Percentiles rank a stretch among this genome's conserved stretches.
These are phyloP conservation scores for Myrica gale DNA, from an alignment of 306 rosid genomes.

Conservation along the genomic window DNA sequence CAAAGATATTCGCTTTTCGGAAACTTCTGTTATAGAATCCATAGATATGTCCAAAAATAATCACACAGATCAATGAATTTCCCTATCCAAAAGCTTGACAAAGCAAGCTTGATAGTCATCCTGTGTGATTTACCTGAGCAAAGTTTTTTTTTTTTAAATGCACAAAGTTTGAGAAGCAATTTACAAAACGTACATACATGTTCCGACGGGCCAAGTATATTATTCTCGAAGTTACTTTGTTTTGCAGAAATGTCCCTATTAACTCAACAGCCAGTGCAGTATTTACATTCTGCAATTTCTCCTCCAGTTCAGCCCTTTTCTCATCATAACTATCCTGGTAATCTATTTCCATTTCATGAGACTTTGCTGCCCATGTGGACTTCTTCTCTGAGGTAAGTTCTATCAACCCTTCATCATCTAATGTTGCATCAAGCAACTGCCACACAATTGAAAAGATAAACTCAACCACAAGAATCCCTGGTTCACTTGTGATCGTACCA, in stretches of 20 bases:
- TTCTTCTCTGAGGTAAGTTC: constrained; percentile 57
- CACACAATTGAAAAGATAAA: constrained; percentile 74
- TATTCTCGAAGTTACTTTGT: constrained; percentile 61
- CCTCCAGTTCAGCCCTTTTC: constrained; percentile 52
- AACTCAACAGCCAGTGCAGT: constrained; percentile 70
- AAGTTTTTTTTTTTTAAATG: background rate
- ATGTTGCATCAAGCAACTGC: constrained; percentile 89
- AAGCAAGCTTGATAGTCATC: constrained; percentile 1
- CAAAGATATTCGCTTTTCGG: constrained; percentile 1
- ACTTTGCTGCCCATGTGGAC: constrained; percentile 61
- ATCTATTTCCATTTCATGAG: constrained; percentile 80
- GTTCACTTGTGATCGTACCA: constrained; percentile 65
- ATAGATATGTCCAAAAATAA: background rate
- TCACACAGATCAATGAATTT: background rate
- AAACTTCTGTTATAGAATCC: background rate
- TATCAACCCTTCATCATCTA: constrained; percentile 84
- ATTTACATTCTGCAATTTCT: constrained; percentile 58
- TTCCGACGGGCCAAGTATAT: constrained; percentile 71
- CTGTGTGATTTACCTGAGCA: constrained; percentile 3
- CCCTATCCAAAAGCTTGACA: constrained; percentile 1
- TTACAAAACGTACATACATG: constrained; percentile 47
- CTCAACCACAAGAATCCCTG: constrained; percentile 81
- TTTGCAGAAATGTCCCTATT: constrained; percentile 72
- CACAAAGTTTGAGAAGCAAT: constrained; percentile 16
- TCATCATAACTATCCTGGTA: constrained; percentile 41